Percentiles rank a stretch among this genome's conserved stretches.
These are phyloP conservation scores for Steccherinum ochraceum DNA, from an alignment of 768 basidiomycete species.

Conservation along the genomic window DNA sequence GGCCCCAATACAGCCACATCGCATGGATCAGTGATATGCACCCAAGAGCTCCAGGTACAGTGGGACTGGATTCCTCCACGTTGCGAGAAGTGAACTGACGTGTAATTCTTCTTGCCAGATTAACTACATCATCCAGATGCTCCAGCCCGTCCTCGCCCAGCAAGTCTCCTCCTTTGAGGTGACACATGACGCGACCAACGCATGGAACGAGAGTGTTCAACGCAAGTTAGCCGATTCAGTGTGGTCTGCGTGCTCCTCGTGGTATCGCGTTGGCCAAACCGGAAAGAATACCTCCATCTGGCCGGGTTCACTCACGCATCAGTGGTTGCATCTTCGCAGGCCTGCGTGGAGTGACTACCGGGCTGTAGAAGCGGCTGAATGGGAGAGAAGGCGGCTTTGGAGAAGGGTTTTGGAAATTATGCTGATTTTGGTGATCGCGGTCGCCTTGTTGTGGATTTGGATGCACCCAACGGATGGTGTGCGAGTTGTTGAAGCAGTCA, in stretches of 20 bases:
- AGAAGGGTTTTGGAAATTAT: background rate
- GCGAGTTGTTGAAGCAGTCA: too few relatives aligned
- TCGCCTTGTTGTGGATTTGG: background rate
- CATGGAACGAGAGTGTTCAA: conserved; percentile 22
- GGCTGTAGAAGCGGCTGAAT: background rate
- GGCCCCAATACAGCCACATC: conserved; percentile 18
- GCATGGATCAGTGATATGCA: conserved; percentile 16
- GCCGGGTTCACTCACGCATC: conserved; percentile 4
- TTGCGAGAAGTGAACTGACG: background rate
- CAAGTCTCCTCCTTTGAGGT: conserved; percentile 18
- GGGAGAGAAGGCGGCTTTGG: background rate
- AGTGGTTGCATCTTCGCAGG: conserved; percentile 9
- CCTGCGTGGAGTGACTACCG: conserved; percentile 10
- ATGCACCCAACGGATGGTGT: background rate
- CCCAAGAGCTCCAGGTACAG: conserved; percentile 14
- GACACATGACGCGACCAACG: conserved; percentile 8
- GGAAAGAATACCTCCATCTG: conserved; percentile 12
- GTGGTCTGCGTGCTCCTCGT: conserved; percentile 8
- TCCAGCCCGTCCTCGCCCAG: conserved; percentile 9
- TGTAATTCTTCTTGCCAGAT: conserved; percentile 5
- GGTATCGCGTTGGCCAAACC: conserved; percentile 7
- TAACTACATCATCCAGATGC: conserved; percentile 12
- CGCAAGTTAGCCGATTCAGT: background rate
- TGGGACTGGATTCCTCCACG: background rate
- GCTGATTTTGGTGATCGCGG: background rate